phyloP scores from a whole-genome alignment of 371 early-diverging fungal species.

The Rhizopus sp. region DNA sequence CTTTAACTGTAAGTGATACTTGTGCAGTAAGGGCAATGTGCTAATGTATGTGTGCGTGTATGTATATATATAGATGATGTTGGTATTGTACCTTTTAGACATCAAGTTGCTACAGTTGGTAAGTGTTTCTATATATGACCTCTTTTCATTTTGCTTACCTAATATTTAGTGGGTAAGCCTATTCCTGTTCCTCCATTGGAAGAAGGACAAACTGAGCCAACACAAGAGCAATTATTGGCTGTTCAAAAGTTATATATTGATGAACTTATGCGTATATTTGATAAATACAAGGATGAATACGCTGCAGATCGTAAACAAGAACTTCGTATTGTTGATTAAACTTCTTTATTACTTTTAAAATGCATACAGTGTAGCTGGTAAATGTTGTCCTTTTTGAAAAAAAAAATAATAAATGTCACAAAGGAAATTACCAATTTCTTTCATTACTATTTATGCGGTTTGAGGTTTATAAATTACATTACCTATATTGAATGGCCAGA shows the following conservation, averaged over 20 bases:
- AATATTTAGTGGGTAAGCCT: slow-evolving; percentile 65
- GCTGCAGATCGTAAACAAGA: slow-evolving; percentile 64
- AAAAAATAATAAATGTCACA: too few relatives aligned
- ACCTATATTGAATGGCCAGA: too few relatives aligned
- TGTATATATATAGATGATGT: slow-evolving; percentile 41
- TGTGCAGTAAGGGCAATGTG: neutral
- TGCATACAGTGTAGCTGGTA: too few relatives aligned
- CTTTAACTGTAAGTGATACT: slow-evolving; percentile 60
- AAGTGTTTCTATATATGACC: slow-evolving; percentile 11
- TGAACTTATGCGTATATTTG: slow-evolving; percentile 59
- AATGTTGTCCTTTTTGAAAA: too few relatives aligned
- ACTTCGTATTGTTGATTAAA: slow-evolving; percentile 56
- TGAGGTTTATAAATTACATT: too few relatives aligned
- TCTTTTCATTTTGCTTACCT: neutral
- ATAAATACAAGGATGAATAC: slow-evolving; percentile 74
- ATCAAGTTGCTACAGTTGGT: slow-evolving; percentile 56
- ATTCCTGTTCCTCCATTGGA: slow-evolving; percentile 58
- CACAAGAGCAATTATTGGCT: slow-evolving; percentile 61
- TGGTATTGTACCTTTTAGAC: slow-evolving; percentile 61
- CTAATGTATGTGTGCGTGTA: too few relatives aligned
- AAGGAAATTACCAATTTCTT: too few relatives aligned
- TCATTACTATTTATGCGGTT: too few relatives aligned
- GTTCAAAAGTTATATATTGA: slow-evolving; percentile 68
- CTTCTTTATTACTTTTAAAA: too few relatives aligned
- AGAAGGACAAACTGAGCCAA: slow-evolving; percentile 56